These are phyloP conservation scores for Boletus subparvulus DNA, from an alignment of 768 basidiomycete genomes.

Conservation along the genomic window DNA sequence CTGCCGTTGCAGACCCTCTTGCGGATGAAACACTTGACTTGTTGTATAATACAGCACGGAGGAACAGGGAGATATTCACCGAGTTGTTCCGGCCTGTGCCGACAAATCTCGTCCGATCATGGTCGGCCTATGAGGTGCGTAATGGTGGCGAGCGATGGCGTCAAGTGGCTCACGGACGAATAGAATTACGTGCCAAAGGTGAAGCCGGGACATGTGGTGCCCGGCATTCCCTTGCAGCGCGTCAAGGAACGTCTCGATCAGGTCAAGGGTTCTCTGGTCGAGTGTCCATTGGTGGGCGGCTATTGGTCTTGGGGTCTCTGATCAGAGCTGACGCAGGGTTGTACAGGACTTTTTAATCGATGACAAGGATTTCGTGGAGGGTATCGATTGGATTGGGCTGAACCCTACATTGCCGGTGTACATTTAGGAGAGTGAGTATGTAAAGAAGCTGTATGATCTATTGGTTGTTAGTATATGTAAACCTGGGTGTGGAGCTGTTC, in stretches of 20 bases:
- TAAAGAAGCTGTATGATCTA: conserved; percentile 2
- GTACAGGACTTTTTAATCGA: conserved; percentile 82
- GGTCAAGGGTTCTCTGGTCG: conserved; percentile 72
- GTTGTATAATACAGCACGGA: conserved; percentile 69
- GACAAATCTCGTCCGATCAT: conserved; percentile 75
- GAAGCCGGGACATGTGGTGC: conserved; percentile 79
- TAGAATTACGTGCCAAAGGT: conserved; percentile 75
- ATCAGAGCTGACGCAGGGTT: conserved; percentile 7
- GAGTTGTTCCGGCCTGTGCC: conserved; percentile 88
- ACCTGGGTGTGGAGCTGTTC: not conserved
- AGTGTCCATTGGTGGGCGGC: conserved; percentile 63
- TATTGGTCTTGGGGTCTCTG: not conserved
- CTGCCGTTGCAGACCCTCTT: conserved; percentile 76
- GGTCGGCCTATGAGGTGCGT: conserved; percentile 73
- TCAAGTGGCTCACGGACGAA: conserved; percentile 7
- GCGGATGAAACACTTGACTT: conserved; percentile 55
- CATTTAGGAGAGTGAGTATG: conserved; percentile 41
- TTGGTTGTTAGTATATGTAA: not conserved
- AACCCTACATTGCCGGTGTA: conserved; percentile 82
- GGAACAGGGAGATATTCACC: conserved; percentile 82
- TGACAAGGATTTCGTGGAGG: conserved; percentile 66
- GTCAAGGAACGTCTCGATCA: conserved; percentile 74
- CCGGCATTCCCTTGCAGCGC: conserved; percentile 60
- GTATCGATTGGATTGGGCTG: conserved; percentile 69
- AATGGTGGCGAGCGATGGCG: conserved; percentile 19